Evolutionary conservation across 2,329 filamentous ascomycete species (phyloP).

Genomic region (Xylariaceae sp.): DNA sequence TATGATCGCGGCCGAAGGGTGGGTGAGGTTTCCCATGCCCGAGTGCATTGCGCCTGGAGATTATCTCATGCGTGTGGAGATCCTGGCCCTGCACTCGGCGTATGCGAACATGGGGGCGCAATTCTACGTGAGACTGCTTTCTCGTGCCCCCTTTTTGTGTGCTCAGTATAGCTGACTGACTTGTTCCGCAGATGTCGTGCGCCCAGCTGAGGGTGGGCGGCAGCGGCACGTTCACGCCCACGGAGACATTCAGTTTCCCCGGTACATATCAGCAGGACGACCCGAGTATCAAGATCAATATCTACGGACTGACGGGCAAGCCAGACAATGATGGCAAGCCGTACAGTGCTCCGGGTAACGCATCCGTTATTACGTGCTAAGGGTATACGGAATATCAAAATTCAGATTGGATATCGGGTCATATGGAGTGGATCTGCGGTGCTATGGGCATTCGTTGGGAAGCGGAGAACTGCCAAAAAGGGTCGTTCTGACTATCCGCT

Average conservation of each 20-base stretch:
- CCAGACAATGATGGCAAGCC: constrained; percentile 40
- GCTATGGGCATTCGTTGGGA: not conserved
- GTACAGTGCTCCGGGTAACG: constrained; percentile 37
- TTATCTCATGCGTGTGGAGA: constrained; percentile 51
- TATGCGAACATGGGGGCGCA: constrained; percentile 35
- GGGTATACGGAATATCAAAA: not conserved
- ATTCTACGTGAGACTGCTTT: constrained; percentile 33
- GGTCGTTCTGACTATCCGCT: no score
- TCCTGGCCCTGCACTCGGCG: constrained; percentile 49
- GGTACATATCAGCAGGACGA: constrained; percentile 41
- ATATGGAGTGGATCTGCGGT: not conserved
- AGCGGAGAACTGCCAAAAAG: no score
- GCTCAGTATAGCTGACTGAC: constrained; percentile 9
- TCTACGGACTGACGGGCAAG: constrained; percentile 39
- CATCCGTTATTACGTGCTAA: constrained; percentile 28
- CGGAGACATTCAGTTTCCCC: constrained; percentile 40
- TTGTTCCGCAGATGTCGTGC: constrained; percentile 31
- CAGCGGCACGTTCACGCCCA: constrained; percentile 34
- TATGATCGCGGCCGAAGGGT: constrained; percentile 40
- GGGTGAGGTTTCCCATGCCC: constrained; percentile 46
- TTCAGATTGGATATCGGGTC: not conserved
- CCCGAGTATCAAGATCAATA: constrained; percentile 43
- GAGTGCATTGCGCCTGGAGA: constrained; percentile 47
- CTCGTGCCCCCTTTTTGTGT: not conserved
- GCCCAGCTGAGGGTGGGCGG: constrained; percentile 40